Base-by-base conservation (phyloP, 352 stramenopile species). In the Peronospora tabacina region DNA sequence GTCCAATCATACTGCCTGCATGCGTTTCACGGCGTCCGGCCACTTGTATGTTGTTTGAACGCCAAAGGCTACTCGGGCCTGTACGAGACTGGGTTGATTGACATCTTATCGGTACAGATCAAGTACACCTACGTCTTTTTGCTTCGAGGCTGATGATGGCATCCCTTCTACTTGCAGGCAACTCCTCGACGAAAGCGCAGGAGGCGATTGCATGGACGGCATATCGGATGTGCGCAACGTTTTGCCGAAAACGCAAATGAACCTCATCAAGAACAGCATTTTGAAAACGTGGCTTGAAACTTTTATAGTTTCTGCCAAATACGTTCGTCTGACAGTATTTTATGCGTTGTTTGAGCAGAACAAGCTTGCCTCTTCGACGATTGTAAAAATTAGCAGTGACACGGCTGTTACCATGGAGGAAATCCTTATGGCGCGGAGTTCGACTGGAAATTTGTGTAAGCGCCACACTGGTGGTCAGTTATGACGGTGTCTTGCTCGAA, bases 31-130 rank as follows among this genome's bases (percentile, higher is more conserved):
- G 7, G 79, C 63, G 13, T 92, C 77, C 3, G 87, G 85, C 87
- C 87, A 96, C 41, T 90, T 87, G 10, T 54, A 55, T 7, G 63
- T 82, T 94, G 49, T 37, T 20, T 89, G 36, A 97, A 85, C 58
- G 81, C 95, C 19, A 98, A 97, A 69, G 97, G 97, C 44, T 99
- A 98, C 75, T 90, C 92, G 49, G 97, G 99, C 70, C 73, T 99
- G 15, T 99, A 99, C 72, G 95, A 99, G 73, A 98, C 95, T 6
- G 96, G 99, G 44, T 72, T 99, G 24, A 97, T 99, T 37, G 97
- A 99, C 75, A 99, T 3, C 97, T 96, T 16, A 97, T 99, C 38
- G 82, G 81, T 85, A 68, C 39, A 8, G 10, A 24, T 7, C 20
- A 20, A n/a, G 29, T 44, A 15, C 9, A 5, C 44, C 3, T 53